A percentile compares a stretch with the other conserved stretches of the same genome.
Conservation (phyloP, 208 protist genomes). For the Acanthamoeba comandoni region DNA sequence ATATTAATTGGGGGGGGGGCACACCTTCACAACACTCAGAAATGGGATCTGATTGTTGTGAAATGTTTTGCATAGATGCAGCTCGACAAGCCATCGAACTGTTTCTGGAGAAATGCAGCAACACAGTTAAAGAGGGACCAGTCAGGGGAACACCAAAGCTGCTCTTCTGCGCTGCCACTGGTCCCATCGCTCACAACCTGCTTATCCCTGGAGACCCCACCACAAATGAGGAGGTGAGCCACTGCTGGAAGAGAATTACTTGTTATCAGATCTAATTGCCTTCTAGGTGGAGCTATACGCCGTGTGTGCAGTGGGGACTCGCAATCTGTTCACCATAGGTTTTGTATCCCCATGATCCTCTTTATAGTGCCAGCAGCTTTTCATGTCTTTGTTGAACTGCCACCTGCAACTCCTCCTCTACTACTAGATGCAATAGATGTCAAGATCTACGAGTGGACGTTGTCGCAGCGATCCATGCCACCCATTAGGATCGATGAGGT, state of each 20-base stretch:
- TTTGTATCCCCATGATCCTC: too few relatives aligned
- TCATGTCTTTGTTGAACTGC: too few relatives aligned
- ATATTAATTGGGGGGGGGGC: too few relatives aligned
- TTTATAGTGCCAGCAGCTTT: too few relatives aligned
- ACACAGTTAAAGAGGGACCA: too few relatives aligned
- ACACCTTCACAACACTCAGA: too few relatives aligned
- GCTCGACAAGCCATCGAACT: too few relatives aligned
- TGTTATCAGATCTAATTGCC: not conserved
- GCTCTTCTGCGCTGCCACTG: constrained; percentile 18
- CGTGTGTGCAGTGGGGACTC: constrained; percentile 26
- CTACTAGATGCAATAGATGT: constrained; percentile 20
- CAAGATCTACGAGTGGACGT: constrained; percentile 62
- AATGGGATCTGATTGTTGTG: too few relatives aligned
- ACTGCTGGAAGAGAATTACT: not conserved
- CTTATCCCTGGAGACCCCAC: constrained; percentile 10
- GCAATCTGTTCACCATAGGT: constrained; percentile 21
- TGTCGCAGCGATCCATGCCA: not conserved
- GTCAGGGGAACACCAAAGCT: not conserved
- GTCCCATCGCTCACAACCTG: constrained; percentile 16
- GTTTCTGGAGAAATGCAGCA: too few relatives aligned
- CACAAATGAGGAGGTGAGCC: not conserved
- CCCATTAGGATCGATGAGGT: constrained; percentile 45
- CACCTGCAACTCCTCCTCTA: too few relatives aligned
- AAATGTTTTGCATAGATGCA: too few relatives aligned
- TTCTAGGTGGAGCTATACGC: constrained; percentile 39